Evolutionary conservation across 805 yeast genomes (phyloP), one percentile per base, ranked within the genome.

Genomic region (Kodamaea neixiangensis): DNA sequence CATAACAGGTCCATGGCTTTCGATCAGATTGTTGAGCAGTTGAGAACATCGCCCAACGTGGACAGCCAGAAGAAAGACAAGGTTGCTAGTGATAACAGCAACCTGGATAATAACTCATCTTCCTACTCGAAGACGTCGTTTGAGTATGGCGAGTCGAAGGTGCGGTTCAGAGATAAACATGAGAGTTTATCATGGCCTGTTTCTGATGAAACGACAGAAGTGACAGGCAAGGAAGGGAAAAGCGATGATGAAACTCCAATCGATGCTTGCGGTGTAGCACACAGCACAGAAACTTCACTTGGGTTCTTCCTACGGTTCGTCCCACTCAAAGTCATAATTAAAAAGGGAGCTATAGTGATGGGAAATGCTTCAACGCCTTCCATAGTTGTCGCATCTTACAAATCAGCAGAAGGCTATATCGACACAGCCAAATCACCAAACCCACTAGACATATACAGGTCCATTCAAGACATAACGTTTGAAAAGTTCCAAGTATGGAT

Each of bases 291-390:
- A 2, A 10, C 41, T 10, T 35, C 49, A n/a, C 42, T 65, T 6
- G 47, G 22, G 18, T 56, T 62, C 21, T 45, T 69, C 18, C 61
- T 72, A 19, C 62, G 57, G 18, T 49, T 77, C 10, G 68, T 89
- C 9, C 99, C 99, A 0, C 57, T 93, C 2, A 79, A 80, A 11
- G 45, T 89, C 2, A 67, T 71, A 6, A 72, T 89, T 10, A 78
- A 73, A 42, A 85, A 81, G 50, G 90, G 93, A 1, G 86, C 96
- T 0, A 45, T 89, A 21, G 86, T 89, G 1, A 60, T 90, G 17
- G 99, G 99, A 7, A 93, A 92, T 65, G 75, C 78, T 52, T 77
- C 81, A 13, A 90, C 97, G 0, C 85, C 94, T 1, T 81, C 92
- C 0, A 68, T 94, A 9, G 55, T 87, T 41, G 83, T 90, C 2